Base-by-base conservation (phyloP, 2,329 filamentous ascomycete species). In the Colletotrichum sp. region DNA sequence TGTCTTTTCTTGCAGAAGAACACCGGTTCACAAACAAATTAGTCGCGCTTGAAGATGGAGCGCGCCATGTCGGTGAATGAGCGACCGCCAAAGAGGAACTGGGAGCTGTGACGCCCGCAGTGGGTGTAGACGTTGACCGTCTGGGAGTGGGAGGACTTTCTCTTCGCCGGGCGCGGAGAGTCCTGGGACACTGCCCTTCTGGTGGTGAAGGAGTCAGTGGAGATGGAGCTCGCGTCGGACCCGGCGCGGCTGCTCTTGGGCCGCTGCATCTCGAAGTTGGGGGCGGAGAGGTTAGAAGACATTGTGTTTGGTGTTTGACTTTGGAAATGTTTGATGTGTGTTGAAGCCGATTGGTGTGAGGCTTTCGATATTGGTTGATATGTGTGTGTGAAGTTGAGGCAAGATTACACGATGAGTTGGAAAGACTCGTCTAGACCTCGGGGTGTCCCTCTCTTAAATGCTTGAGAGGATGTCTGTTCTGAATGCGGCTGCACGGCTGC, bases 21-120 rank as follows among this genome's bases (percentile, higher is more conserved):
- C 63, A 55, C 28, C 34, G 10, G 10, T 3, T 34, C 30, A 24
- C n/a, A 28, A 48, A 28, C 16, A 36, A 68, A 26, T 32, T 68
- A 75, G 57, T 77, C 65, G 43, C 75, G 65, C 79, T 83, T 85
- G 57, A 86, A 85, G 63, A 89, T 79, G 18, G 85, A 82, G 61
- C 85, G 85, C 77, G 86, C 86, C 39, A 89, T 80, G 60, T 87
- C 86, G 9, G 84, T 81, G 26, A 89, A 79, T 3, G 86, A 89
- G 57, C 86, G 86, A 2, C 89, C 89, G 39, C 88, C 83, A 76
- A 91, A 89, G 16, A 91, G 83, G 74, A 86, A 89, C 78, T 91
- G 88, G 78, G 90, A 86, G 52, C 88, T 88, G 81, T 91, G 89
- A 16, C 90, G 85, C 16, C 90, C 90, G 76, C 90, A 91, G 74